phyloP scores from a whole-genome alignment of 306 rosid genomes.

The Hippophae tibetana region DNA sequence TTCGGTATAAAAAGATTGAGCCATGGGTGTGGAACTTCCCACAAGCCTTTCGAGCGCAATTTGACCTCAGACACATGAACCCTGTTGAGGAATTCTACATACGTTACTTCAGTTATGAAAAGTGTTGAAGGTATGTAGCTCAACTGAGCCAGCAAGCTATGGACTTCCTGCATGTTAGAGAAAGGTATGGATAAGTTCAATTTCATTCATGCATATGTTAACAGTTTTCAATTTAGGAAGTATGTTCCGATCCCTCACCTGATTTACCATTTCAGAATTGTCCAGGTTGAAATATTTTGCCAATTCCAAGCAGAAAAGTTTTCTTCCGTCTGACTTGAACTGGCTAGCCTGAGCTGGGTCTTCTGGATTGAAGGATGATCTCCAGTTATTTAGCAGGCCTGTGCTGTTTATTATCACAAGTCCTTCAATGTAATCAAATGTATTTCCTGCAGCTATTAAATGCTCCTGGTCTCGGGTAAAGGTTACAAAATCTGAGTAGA shows the following conservation, averaged over 20 bases:
- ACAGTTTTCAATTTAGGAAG: not conserved
- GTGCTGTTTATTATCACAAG: constrained; percentile 90
- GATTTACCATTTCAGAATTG: constrained; percentile 27
- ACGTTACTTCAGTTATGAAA: constrained; percentile 63
- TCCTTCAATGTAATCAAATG: constrained; percentile 83
- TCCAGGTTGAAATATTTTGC: constrained; percentile 66
- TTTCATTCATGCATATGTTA: not conserved
- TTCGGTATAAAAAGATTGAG: constrained; percentile 87
- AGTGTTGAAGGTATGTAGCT: constrained; percentile 74
- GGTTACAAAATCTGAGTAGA: constrained; percentile 41
- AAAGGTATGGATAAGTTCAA: constrained; percentile 5
- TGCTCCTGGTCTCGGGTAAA: constrained; percentile 76
- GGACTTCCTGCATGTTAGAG: constrained; percentile 54
- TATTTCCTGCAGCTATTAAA: constrained; percentile 44
- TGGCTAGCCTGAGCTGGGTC: constrained; percentile 79
- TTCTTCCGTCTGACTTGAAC: constrained; percentile 82
- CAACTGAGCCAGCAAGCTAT: constrained; percentile 32
- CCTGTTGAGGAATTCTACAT: constrained; percentile 73
- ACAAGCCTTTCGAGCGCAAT: constrained; percentile 76
- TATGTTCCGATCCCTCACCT: constrained; percentile 36
- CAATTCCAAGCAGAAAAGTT: constrained; percentile 77
- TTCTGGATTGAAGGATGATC: constrained; percentile 82
- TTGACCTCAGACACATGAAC: constrained; percentile 81
- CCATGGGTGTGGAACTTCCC: constrained; percentile 99
- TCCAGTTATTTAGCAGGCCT: constrained; percentile 83